These are phyloP conservation scores for Metschnikowia similis DNA, from an alignment of 805 yeast species.

Conservation along the genomic window DNA sequence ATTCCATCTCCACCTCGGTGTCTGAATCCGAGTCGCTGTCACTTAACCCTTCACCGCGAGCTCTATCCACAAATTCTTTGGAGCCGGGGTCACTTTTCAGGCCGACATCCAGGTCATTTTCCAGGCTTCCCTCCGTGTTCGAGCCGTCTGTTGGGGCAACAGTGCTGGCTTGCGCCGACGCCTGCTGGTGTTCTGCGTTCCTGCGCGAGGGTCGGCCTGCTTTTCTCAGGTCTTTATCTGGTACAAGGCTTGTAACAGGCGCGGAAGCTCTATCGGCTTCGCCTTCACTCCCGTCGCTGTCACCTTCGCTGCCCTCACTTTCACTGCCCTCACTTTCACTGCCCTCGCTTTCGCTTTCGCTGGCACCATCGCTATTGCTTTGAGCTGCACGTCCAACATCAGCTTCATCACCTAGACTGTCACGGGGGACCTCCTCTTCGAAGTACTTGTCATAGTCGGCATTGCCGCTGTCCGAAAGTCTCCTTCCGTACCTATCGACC, in stretches of 20 bases:
- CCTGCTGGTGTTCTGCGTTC: not conserved
- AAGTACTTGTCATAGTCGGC: conserved; percentile 53
- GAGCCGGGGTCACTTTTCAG: not conserved
- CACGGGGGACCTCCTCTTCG: conserved; percentile 35
- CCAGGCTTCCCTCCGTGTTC: not conserved
- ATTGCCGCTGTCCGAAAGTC: conserved; percentile 40
- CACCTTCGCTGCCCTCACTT: no score
- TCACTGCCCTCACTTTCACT: no score
- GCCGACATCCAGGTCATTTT: not conserved
- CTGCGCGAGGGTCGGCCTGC: not conserved
- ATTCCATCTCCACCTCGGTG: conserved; percentile 44
- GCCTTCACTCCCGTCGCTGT: not conserved
- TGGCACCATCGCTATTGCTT: conserved; percentile 3
- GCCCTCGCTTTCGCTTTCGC: not conserved
- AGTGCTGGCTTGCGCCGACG: not conserved
- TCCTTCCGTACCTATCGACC: conserved; percentile 87
- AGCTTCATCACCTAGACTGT: conserved; percentile 6
- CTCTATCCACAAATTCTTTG: conserved; percentile 43
- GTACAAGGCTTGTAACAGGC: not conserved
- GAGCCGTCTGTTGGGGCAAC: not conserved
- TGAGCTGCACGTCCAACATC: conserved; percentile 10
- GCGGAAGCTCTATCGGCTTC: not conserved
- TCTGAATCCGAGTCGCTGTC: conserved; percentile 39
- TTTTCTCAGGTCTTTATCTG: not conserved
- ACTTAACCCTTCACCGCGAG: conserved; percentile 57